These are phyloP conservation scores for Yarrowia divulgata DNA, from an alignment of 805 yeast genomes.

Conservation along the genomic window DNA sequence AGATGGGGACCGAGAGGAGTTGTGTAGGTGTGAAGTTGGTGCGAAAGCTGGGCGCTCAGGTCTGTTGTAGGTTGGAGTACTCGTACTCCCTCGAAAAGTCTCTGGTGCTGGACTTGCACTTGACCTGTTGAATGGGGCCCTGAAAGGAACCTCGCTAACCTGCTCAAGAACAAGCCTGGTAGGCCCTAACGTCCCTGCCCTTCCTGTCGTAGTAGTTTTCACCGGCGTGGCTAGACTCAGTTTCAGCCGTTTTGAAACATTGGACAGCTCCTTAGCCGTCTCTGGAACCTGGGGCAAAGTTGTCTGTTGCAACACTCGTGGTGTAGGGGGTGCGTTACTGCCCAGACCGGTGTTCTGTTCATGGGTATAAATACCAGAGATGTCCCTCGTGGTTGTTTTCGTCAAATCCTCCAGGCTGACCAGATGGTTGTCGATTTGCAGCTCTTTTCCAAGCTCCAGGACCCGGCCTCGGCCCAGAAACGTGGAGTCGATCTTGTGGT, in stretches of 20 bases:
- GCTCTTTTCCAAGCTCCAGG: slow-evolving; percentile 43
- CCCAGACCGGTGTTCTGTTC: background rate
- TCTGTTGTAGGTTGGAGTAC: too few relatives aligned
- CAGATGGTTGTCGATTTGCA: slow-evolving; percentile 46
- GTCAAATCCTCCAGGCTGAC: slow-evolving; percentile 46
- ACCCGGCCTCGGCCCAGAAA: slow-evolving; percentile 41
- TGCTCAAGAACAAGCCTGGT: slow-evolving; percentile 12
- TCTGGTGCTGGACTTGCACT: too few relatives aligned
- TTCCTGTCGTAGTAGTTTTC: background rate
- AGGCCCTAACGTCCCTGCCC: background rate
- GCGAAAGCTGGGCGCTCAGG: too few relatives aligned
- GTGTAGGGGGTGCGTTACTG: background rate
- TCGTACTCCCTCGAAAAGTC: too few relatives aligned
- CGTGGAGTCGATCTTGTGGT: slow-evolving; percentile 43
- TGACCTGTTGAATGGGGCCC: background rate
- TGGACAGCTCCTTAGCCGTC: background rate
- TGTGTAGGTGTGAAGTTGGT: background rate
- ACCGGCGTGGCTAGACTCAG: slow-evolving; percentile 8
- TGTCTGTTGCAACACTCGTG: background rate
- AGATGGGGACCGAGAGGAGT: background rate
- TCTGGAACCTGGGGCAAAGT: background rate
- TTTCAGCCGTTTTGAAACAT: slow-evolving; percentile 18
- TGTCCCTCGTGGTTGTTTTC: slow-evolving; percentile 41
- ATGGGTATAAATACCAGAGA: slow-evolving; percentile 34
- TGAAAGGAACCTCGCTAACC: background rate